These are phyloP conservation scores for Limnanthes douglasii DNA, from an alignment of 345 rosid species.

Conservation along the genomic window DNA sequence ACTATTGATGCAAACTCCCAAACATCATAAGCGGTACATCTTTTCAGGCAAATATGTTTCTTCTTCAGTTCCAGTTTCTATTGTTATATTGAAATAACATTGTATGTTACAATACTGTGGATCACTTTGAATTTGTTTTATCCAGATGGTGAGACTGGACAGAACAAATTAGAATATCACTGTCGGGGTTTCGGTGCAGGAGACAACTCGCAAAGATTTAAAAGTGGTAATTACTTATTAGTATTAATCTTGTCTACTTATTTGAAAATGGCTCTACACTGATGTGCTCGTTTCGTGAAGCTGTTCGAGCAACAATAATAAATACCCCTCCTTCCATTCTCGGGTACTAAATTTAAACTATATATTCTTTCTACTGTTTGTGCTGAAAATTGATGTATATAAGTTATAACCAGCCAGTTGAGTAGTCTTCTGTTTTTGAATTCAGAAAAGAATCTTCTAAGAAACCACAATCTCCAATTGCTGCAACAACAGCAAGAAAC, in stretches of 20 bases:
- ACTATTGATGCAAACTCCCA: conserved; percentile 24
- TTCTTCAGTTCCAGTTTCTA: neutral
- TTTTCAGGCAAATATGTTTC: conserved; percentile 37
- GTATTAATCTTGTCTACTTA: neutral
- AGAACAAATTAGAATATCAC: conserved; percentile 6
- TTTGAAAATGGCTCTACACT: neutral
- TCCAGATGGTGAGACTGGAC: conserved; percentile 18
- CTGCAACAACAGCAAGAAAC: conserved; percentile 18
- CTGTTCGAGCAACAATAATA: conserved; percentile 23
- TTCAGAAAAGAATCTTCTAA: conserved; percentile 20
- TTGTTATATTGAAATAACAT: conserved; percentile 1
- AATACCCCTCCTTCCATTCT: conserved; percentile 15
- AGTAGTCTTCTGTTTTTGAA: conserved; percentile 5
- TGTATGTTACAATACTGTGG: neutral
- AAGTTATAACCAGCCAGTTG: conserved; percentile 19
- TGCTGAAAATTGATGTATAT: conserved; percentile 1
- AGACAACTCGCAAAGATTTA: conserved; percentile 18
- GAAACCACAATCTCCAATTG: conserved; percentile 13
- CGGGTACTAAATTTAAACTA: conserved; percentile 19
- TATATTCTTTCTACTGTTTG: neutral
- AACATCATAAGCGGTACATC: conserved; percentile 48
- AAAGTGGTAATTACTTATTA: conserved; percentile 23
- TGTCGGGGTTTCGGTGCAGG: conserved; percentile 17
- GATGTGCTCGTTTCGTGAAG: conserved; percentile 8
- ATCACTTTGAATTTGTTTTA: neutral